Percentiles rank a stretch among this genome's conserved stretches.
Evolutionary conservation across 116 monocot genomes (phyloP).

Genomic region (Cymodocea nodosa): DNA sequence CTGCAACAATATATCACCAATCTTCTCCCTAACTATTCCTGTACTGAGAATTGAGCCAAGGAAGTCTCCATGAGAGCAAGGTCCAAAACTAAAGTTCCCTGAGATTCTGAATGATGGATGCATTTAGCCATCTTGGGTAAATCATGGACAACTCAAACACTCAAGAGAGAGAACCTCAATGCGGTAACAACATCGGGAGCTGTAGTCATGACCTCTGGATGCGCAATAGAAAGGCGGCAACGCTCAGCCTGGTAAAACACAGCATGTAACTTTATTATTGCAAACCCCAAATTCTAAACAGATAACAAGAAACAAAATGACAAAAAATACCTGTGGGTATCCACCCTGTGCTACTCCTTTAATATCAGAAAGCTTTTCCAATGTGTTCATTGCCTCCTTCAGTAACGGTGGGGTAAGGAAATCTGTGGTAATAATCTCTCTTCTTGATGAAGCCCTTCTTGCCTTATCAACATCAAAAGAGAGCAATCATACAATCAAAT

Average conservation of each 20-base stretch:
- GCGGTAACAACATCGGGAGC: constrained; percentile 68
- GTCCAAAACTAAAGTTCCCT: constrained; percentile 81
- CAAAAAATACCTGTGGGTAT: constrained; percentile 54
- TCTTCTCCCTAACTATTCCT: constrained; percentile 72
- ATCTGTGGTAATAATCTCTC: constrained; percentile 63
- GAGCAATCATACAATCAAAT: constrained; percentile 3
- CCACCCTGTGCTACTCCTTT: constrained; percentile 78
- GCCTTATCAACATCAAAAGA: constrained; percentile 26
- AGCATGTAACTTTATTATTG: neutral
- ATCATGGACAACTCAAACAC: neutral
- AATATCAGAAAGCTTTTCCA: constrained; percentile 63
- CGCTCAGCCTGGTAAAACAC: constrained; percentile 58
- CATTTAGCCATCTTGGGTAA: constrained; percentile 16
- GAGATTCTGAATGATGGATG: constrained; percentile 43
- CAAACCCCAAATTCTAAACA: neutral
- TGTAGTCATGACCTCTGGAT: constrained; percentile 48
- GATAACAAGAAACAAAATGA: neutral
- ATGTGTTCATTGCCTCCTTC: constrained; percentile 39
- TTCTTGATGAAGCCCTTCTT: constrained; percentile 61
- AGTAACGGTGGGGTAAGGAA: constrained; percentile 78
- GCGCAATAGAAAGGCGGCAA: constrained; percentile 73
- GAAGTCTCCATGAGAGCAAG: constrained; percentile 90
- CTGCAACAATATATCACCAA: constrained; percentile 95
- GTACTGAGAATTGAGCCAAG: constrained; percentile 85
- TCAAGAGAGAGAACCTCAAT: constrained; percentile 38